A percentile compares a stretch with the other conserved stretches of the same genome.
phyloP scores from a whole-genome alignment of 2,329 filamentous ascomycete species.

The Fusarium torulosum region DNA sequence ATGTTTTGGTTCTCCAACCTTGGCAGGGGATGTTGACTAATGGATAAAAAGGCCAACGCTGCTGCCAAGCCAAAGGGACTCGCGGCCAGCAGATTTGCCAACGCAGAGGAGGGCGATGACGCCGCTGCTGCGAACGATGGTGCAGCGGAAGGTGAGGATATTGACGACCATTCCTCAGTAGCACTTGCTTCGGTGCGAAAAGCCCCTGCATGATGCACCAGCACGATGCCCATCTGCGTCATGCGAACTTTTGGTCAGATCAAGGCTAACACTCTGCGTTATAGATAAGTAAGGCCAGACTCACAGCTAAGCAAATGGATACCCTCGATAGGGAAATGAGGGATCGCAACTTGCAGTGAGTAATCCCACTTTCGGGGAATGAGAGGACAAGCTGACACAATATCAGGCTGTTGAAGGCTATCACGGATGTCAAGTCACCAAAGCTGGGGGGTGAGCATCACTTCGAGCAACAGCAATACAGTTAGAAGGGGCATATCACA shows the following conservation, averaged over 20 bases:
- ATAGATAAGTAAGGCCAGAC: constrained; percentile 60
- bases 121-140: constrained; percentile 53
- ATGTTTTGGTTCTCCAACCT: constrained; percentile 26
- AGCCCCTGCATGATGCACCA: constrained; percentile 61
- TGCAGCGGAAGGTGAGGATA: constrained; percentile 69
- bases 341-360: constrained; percentile 64
- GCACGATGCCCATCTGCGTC: constrained; percentile 41
- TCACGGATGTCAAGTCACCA: constrained; percentile 45
- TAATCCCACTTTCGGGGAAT: constrained; percentile 39
- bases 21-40: not conserved
- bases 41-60: constrained; percentile 58
- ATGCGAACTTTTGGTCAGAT: constrained; percentile 16
- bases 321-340: constrained; percentile 69
- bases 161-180: constrained; percentile 72
- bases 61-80: constrained; percentile 63
- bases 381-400: constrained; percentile 14
- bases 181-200: constrained; percentile 76
- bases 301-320: constrained; percentile 63
- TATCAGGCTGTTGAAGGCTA: constrained; percentile 45
- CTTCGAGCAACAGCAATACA: constrained; percentile 38
- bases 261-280: constrained; percentile 38
- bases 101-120: constrained; percentile 54
- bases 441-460: constrained; percentile 32
- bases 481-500: constrained; percentile 20
- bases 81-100: constrained; percentile 67